Evolutionary conservation across 169 alveolate genomes (phyloP), one percentile per base, ranked within the genome.

Genomic region (Plasmodium coatneyi): DNA sequence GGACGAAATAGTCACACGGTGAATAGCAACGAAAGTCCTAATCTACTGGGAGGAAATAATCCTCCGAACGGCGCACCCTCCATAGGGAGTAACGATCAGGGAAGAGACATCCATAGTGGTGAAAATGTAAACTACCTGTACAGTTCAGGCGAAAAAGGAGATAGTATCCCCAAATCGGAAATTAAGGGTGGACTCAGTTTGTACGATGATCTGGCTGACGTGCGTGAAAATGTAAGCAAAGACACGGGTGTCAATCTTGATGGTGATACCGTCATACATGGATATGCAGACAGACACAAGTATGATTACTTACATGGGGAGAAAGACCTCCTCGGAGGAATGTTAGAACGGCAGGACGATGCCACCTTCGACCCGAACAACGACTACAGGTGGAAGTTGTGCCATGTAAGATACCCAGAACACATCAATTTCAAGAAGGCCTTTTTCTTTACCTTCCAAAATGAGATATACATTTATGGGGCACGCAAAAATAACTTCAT

Each of bases 401-500:
- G 32, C 14, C 46, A 71, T 39, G n/a, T 83, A 83, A 83, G 52
- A 39, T 83, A 83, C 30, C 92, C 92, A 16, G 4, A 83, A 0
- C 2, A 71, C 2, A 16, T 83, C 2, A 72, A 71, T 36, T 83
- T 83, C 56, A 83, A 71, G 19, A 83, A 71, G 54, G 92, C 92
- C 46, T 71, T 71, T 46, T 83, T 83, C 52, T 83, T 83, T 71
- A 83, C 12, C 56, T 83, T 70, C 54, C 71, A 83, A 71, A 41
- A 83, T 66, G 66, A 83, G 7, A 71, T 83, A 30, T 54, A 83
- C 76, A 83, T 83, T 83, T 83, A 70, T 36, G 92, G 92, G 22
- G 83, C 92, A 7, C 74, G 60, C 28, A 70, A 83, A 12, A 83
- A 83, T 30, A 70, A 83, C 19, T 83, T 70, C 76, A 32, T 83